phyloP scores from a whole-genome alignment of 2,329 filamentous ascomycete species.

The Alternaria longipes region DNA sequence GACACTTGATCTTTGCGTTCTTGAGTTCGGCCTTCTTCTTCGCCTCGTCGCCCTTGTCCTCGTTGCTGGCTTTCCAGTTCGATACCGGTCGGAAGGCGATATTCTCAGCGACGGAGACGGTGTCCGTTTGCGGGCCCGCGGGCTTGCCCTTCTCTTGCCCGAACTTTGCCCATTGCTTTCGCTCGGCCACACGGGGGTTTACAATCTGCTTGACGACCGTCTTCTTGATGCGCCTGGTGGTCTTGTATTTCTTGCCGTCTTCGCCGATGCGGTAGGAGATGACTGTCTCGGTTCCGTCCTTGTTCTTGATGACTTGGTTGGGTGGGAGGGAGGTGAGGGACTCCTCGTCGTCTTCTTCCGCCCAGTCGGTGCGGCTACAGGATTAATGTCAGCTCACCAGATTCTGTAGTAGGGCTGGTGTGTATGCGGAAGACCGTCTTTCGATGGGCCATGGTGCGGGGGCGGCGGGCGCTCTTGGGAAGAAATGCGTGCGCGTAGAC shows the following conservation, averaged over 20 bases:
- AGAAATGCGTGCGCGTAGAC: slow-evolving; percentile 9
- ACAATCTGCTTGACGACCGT: slow-evolving; percentile 91
- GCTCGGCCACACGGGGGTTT: slow-evolving; percentile 95
- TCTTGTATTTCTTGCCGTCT: slow-evolving; percentile 94
- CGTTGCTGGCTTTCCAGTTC: slow-evolving; percentile 91
- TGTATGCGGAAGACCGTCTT: neutral
- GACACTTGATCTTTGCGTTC: slow-evolving; percentile 99
- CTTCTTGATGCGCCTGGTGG: slow-evolving; percentile 92
- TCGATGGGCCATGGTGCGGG: neutral
- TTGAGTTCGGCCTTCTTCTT: slow-evolving; percentile 76
- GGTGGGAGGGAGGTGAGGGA: slow-evolving; percentile 82
- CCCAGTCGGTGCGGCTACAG: slow-evolving; percentile 79
- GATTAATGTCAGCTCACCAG: slow-evolving; percentile 18
- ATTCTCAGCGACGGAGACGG: slow-evolving; percentile 95
- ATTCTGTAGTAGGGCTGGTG: neutral
- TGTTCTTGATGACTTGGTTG: slow-evolving; percentile 91
- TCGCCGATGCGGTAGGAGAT: slow-evolving; percentile 92
- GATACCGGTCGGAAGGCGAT: slow-evolving; percentile 93
- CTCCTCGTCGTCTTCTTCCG: slow-evolving; percentile 80
- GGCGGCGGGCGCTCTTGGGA: neutral
- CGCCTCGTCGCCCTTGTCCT: slow-evolving; percentile 79
- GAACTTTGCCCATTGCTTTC: slow-evolving; percentile 93
- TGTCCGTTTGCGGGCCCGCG: slow-evolving; percentile 83
- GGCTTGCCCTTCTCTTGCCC: slow-evolving; percentile 87
- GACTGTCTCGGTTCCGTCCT: slow-evolving; percentile 97